Evolutionary conservation across 352 stramenopile genomes (phyloP).

Genomic region (Phytophthora pini): DNA sequence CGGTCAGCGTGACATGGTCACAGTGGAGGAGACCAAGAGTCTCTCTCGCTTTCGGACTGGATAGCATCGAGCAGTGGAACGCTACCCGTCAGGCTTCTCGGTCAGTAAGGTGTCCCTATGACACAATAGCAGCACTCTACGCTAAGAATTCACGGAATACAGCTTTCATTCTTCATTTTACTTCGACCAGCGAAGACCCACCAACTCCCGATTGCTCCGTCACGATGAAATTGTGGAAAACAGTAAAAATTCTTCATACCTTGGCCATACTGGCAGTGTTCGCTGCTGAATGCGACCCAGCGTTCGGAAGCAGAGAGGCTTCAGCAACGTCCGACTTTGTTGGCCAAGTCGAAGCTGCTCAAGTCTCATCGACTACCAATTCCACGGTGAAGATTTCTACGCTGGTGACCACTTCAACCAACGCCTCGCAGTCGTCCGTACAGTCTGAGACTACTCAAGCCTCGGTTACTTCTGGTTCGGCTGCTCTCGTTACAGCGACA

Average conservation of each 20-base stretch:
- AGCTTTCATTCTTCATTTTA: constrained; percentile 29
- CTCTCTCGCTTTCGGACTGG: constrained; percentile 12
- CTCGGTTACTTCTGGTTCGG: neutral
- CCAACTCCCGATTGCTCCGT: neutral
- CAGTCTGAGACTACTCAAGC: neutral
- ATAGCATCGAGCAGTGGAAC: constrained; percentile 7
- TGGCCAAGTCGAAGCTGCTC: constrained; percentile 3
- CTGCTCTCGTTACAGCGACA: neutral
- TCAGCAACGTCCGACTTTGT: constrained; percentile 13
- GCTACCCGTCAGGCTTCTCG: constrained; percentile 14
- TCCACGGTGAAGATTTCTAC: constrained; percentile 12
- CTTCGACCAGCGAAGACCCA: constrained; percentile 26
- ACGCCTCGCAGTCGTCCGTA: constrained; percentile 1
- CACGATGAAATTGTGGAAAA: constrained; percentile 22
- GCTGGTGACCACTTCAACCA: constrained; percentile 2
- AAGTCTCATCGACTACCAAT: constrained; percentile 6
- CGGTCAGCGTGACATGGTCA: neutral
- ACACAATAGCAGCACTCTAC: neutral
- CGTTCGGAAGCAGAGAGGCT: constrained; percentile 10
- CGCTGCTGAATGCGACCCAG: constrained; percentile 20
- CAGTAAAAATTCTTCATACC: constrained; percentile 11
- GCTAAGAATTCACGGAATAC: constrained; percentile 6
- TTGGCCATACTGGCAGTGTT: constrained; percentile 6
- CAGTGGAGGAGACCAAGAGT: constrained; percentile 1
- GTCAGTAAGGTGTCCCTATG: constrained; percentile 5